A percentile compares a stretch with the other conserved stretches of the same genome.
These are phyloP conservation scores for Tulasnella sp. DNA, from an alignment of 768 basidiomycete species.

Conservation along the genomic window DNA sequence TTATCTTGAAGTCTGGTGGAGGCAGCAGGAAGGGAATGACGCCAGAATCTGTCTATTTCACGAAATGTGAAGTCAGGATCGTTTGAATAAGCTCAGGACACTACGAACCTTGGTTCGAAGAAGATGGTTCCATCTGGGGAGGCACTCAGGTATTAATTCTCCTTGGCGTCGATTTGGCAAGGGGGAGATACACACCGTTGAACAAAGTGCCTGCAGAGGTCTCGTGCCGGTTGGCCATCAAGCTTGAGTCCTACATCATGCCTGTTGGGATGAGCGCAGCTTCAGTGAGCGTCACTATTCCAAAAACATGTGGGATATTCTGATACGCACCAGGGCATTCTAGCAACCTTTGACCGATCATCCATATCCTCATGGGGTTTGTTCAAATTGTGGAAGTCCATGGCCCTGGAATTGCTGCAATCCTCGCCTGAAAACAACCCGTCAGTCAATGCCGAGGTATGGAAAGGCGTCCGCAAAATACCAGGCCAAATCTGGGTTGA, in stretches of 20 bases:
- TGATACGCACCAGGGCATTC: slow-evolving; percentile 84
- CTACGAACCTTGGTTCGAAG: slow-evolving; percentile 78
- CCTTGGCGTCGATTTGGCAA: slow-evolving; percentile 1
- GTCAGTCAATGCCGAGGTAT: neutral
- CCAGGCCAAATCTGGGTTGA: slow-evolving; percentile 80
- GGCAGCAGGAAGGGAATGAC: slow-evolving; percentile 90
- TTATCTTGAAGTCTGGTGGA: slow-evolving; percentile 80
- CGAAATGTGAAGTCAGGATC: slow-evolving; percentile 4
- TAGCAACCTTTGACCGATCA: slow-evolving; percentile 75
- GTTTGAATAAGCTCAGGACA: too few species aligned
- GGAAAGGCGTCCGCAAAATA: slow-evolving; percentile 32
- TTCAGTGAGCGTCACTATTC: neutral
- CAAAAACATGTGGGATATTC: neutral
- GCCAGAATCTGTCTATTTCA: slow-evolving; percentile 76
- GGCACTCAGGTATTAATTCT: neutral
- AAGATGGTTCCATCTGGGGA: slow-evolving; percentile 83
- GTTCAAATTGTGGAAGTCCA: slow-evolving; percentile 75
- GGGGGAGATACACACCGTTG: slow-evolving; percentile 51
- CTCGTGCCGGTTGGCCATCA: slow-evolving; percentile 91
- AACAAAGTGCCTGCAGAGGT: slow-evolving; percentile 89
- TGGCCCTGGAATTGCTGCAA: slow-evolving; percentile 81
- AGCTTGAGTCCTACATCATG: slow-evolving; percentile 96
- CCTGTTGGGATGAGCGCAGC: slow-evolving; percentile 40
- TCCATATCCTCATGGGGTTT: slow-evolving; percentile 96
- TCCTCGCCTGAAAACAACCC: slow-evolving; percentile 64